These are phyloP conservation scores for Zopfia rhizophila DNA, from an alignment of 2,329 filamentous ascomycete species.

Conservation along the genomic window DNA sequence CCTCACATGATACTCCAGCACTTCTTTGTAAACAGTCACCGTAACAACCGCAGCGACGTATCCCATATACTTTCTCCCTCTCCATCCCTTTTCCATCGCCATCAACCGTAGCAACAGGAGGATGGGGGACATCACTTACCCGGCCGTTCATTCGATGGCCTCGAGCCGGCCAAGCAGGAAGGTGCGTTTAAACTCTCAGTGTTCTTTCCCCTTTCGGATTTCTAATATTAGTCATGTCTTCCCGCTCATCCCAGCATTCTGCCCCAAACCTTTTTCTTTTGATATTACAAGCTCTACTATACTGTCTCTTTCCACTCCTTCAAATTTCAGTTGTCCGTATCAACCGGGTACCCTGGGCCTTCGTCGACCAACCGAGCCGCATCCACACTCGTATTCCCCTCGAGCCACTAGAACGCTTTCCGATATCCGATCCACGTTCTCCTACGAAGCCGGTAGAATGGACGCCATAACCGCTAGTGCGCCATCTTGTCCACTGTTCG, in stretches of 20 bases:
- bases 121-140: conserved; percentile 24
- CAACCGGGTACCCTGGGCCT: no score
- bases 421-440: no score
- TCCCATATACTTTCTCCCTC: conserved; percentile 44
- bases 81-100: conserved; percentile 42
- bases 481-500: no score
- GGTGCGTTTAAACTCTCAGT: conserved; percentile 24
- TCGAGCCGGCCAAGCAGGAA: conserved; percentile 18
- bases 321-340: no score
- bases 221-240: neutral
- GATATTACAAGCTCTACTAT: neutral
- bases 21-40: conserved; percentile 21
- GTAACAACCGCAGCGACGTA: conserved; percentile 32
- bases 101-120: conserved; percentile 34
- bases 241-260: neutral
- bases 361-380: no score
- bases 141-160: conserved; percentile 29
- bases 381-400: no score
- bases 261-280: conserved; percentile 1
- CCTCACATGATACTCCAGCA: conserved; percentile 13
- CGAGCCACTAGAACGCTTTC: no score
- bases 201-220: no score
- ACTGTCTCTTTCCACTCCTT: neutral
- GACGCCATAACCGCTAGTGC: no score
- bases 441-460: no score